Conservation (phyloP, 2,329 filamentous ascomycete genomes). For the Colletotrichum eleusines region DNA sequence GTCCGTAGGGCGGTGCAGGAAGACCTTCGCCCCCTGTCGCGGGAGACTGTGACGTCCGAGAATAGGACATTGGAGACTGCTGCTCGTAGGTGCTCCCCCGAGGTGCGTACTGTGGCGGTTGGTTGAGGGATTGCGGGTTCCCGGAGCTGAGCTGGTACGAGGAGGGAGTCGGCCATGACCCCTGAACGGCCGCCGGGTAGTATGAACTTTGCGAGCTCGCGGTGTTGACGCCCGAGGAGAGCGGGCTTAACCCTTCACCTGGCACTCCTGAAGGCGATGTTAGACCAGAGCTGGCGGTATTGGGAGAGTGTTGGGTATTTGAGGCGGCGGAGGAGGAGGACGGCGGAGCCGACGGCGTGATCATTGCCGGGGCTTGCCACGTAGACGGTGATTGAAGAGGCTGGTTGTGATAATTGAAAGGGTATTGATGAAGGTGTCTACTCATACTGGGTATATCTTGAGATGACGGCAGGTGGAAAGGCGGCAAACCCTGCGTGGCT, state of each 20-base stretch:
- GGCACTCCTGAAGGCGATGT: conserved; percentile 67
- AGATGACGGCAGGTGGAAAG: conserved; percentile 76
- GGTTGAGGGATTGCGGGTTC: conserved; percentile 51
- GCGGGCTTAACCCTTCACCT: conserved; percentile 72
- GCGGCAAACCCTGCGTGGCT: conserved; percentile 76
- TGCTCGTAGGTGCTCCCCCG: conserved; percentile 54
- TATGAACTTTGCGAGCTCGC: conserved; percentile 63
- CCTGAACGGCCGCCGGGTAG: conserved; percentile 63
- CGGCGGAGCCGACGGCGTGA: conserved; percentile 34
- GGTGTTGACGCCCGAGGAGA: conserved; percentile 71
- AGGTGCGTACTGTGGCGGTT: conserved; percentile 25
- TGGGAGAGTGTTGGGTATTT: conserved; percentile 51
- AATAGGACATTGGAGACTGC: conserved; percentile 62
- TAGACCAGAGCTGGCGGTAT: conserved; percentile 60
- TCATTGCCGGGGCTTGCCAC: conserved; percentile 33
- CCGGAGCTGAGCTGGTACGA: conserved; percentile 69
- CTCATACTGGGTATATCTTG: conserved; percentile 60
- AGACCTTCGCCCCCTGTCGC: conserved; percentile 68
- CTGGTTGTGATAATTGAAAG: conserved; percentile 31
- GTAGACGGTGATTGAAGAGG: conserved; percentile 27
- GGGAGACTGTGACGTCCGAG: conserved; percentile 59
- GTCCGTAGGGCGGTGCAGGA: conserved; percentile 75
- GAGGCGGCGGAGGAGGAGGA: conserved; percentile 65
- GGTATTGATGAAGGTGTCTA: conserved; percentile 47
- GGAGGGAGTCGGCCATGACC: conserved; percentile 70